A percentile compares a stretch with the other conserved stretches of the same genome.
Conservation (phyloP, 495 filamentous ascomycete genomes). For the Clohesyomyces aquaticus region DNA sequence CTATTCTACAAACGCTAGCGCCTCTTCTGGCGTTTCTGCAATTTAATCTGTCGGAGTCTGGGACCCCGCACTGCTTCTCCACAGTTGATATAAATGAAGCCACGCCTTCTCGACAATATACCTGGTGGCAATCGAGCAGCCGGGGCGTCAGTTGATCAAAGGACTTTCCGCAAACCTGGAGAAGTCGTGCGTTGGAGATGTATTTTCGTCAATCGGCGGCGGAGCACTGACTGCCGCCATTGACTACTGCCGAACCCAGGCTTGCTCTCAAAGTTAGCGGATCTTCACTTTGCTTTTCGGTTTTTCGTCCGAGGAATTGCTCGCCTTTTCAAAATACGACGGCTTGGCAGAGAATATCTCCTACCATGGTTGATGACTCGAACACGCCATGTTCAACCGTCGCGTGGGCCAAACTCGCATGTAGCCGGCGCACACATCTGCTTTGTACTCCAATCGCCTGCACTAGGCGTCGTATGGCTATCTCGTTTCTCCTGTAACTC, state of each 20-base stretch:
- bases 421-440: too few species aligned
- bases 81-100: slow-evolving; percentile 5
- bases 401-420: too few species aligned
- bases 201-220: slow-evolving; percentile 7
- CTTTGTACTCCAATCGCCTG: too few species aligned
- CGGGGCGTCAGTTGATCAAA: slow-evolving; percentile 34
- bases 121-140: slow-evolving; percentile 23
- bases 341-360: too few species aligned
- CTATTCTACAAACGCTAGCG: slow-evolving; percentile 17
- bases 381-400: neutral
- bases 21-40: neutral
- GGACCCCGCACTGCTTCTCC: slow-evolving; percentile 33
- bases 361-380: too few species aligned
- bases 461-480: too few species aligned
- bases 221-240: neutral
- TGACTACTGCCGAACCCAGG: neutral
- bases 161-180: slow-evolving; percentile 25
- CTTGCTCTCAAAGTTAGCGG: too few species aligned
- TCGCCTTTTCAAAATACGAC: too few species aligned
- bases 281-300: too few species aligned
- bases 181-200: slow-evolving; percentile 7
- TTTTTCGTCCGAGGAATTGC: too few species aligned
- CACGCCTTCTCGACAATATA: slow-evolving; percentile 21
- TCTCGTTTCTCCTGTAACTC: too few species aligned
- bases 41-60: slow-evolving; percentile 21